These are phyloP conservation scores for Aegilops bicornis DNA, from an alignment of 176 grass and related monocot species.

Conservation along the genomic window DNA sequence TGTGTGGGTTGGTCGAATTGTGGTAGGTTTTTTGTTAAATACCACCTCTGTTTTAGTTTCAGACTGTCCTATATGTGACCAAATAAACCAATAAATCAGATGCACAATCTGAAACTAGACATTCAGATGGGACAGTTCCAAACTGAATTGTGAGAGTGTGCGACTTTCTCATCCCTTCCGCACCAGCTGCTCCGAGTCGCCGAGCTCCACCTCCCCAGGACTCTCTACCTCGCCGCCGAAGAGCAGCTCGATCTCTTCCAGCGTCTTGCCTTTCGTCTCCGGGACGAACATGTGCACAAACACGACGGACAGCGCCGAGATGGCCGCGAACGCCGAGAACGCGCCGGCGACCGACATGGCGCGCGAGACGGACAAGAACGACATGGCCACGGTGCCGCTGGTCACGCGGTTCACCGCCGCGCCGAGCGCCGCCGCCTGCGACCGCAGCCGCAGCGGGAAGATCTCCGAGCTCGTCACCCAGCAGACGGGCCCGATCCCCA, in stretches of 20 bases:
- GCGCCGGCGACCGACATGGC: slow-evolving; percentile 40
- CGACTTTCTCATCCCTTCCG: neutral
- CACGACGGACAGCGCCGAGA: slow-evolving; percentile 50
- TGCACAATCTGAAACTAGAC: too few relatives aligned
- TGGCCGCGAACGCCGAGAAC: slow-evolving; percentile 52
- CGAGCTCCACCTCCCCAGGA: slow-evolving; percentile 51
- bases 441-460: slow-evolving; percentile 53
- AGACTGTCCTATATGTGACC: too few relatives aligned
- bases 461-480: slow-evolving; percentile 70
- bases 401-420: slow-evolving; percentile 52
- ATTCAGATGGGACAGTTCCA: too few relatives aligned
- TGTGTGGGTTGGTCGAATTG: too few relatives aligned
- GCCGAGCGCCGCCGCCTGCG: slow-evolving; percentile 60
- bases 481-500: slow-evolving; percentile 63
- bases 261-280: slow-evolving; percentile 57
- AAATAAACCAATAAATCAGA: too few relatives aligned
- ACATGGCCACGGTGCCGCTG: slow-evolving; percentile 68
- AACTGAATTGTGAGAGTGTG: too few relatives aligned
- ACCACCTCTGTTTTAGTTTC: too few relatives aligned
- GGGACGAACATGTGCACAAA: slow-evolving; percentile 54
- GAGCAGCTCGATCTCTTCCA: slow-evolving; percentile 65
- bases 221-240: slow-evolving; percentile 15
- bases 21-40: too few relatives aligned
- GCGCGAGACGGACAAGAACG: slow-evolving; percentile 58
- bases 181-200: slow-evolving; percentile 38